Evolutionary conservation across 495 filamentous ascomycete genomes (phyloP).

Genomic region (Hypoxylon subgilvum): DNA sequence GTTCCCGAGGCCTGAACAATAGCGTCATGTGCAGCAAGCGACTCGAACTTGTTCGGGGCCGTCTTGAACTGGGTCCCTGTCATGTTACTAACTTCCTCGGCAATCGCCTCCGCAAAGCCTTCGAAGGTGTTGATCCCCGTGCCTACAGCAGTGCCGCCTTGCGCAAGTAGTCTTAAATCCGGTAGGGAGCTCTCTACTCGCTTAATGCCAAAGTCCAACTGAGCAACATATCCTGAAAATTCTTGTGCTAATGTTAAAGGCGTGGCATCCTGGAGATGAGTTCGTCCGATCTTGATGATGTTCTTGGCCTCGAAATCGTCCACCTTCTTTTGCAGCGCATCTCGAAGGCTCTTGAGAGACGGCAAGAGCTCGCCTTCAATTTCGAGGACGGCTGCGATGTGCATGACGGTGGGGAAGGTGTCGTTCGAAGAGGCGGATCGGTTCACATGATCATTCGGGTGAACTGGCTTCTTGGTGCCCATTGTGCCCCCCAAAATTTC

Average conservation of each 20-base stretch:
- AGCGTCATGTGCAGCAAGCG: constrained; percentile 95
- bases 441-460: constrained; percentile 99
- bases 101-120: constrained; percentile 93
- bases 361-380: constrained; percentile 86
- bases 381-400: constrained; percentile 95
- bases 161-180: constrained; percentile 83
- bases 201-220: constrained; percentile 88
- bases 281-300: constrained; percentile 99
- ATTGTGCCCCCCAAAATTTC: constrained; percentile 94
- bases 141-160: constrained; percentile 96
- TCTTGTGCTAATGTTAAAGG: constrained; percentile 96
- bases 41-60: constrained; percentile 98
- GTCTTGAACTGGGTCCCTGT: constrained; percentile 93
- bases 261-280: constrained; percentile 96
- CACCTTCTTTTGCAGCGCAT: constrained; percentile 86
- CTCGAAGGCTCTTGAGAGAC: constrained; percentile 76
- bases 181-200: constrained; percentile 83
- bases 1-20: constrained; percentile 91
- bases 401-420: constrained; percentile 99
- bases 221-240: constrained; percentile 96
- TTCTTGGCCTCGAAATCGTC: constrained; percentile 78
- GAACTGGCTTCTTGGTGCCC: constrained; percentile 96
- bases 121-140: constrained; percentile 97
- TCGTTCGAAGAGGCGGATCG: constrained; percentile 98
- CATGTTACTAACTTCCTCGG: constrained; percentile 86